phyloP scores from a whole-genome alignment of 495 filamentous ascomycete species.

The Venustampulla echinocandica region DNA sequence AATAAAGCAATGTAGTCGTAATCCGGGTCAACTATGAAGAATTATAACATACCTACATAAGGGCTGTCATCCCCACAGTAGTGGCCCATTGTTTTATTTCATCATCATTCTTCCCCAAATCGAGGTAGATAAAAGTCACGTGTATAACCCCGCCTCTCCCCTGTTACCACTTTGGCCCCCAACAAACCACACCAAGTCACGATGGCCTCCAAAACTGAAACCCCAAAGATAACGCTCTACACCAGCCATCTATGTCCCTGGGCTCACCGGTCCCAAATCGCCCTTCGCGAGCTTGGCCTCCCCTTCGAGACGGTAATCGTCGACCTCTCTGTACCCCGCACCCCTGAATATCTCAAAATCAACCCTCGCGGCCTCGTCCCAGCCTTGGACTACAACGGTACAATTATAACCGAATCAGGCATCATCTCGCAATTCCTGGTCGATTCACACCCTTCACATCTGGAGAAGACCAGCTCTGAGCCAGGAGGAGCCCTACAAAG shows the following conservation, averaged over 20 bases:
- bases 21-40: too few species aligned
- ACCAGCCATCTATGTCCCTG: slow-evolving; percentile 73
- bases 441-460: slow-evolving; percentile 38
- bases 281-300: slow-evolving; percentile 60
- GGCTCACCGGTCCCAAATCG: slow-evolving; percentile 76
- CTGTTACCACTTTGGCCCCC: background rate
- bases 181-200: slow-evolving; percentile 16
- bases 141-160: background rate
- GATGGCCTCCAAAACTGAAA: slow-evolving; percentile 24
- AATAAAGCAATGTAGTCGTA: too few species aligned
- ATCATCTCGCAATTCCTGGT: slow-evolving; percentile 72
- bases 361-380: slow-evolving; percentile 85
- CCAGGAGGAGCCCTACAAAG: slow-evolving; percentile 40
- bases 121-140: background rate
- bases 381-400: slow-evolving; percentile 56
- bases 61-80: too few species aligned
- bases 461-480: slow-evolving; percentile 39
- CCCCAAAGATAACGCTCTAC: slow-evolving; percentile 48
- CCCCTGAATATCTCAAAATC: slow-evolving; percentile 74
- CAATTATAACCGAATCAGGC: slow-evolving; percentile 61
- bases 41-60: too few species aligned
- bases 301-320: slow-evolving; percentile 75
- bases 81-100: too few species aligned
- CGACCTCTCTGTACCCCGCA: slow-evolving; percentile 62
- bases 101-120: background rate